Conservation (phyloP, 441 rosid genomes). For the Dalechampia spathulata region DNA sequence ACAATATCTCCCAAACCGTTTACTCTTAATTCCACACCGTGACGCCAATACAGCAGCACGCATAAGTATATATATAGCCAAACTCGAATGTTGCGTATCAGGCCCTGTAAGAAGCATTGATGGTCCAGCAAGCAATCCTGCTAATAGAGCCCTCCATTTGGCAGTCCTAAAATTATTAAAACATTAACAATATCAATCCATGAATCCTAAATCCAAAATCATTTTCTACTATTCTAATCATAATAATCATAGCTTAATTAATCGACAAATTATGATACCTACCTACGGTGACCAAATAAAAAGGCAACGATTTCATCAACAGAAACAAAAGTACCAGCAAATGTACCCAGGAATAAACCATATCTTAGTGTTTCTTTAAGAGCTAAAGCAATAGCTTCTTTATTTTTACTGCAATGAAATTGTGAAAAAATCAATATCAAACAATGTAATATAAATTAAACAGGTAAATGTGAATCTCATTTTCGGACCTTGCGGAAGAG, state of each 20-base stretch:
- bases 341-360: conserved; percentile 86
- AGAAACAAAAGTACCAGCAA: conserved; percentile 80
- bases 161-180: conserved; percentile 46
- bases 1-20: conserved; percentile 60
- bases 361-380: conserved; percentile 81
- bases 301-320: conserved; percentile 70
- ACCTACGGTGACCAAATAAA: conserved; percentile 71
- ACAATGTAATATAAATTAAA: neutral
- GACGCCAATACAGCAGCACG: conserved; percentile 94
- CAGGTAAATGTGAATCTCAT: neutral
- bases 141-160: conserved; percentile 79
- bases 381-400: conserved; percentile 59
- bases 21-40: conserved; percentile 89
- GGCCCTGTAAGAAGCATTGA: conserved; percentile 86
- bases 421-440: neutral
- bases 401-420: conserved; percentile 42
- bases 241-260: too few species aligned
- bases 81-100: conserved; percentile 71
- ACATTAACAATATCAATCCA: neutral
- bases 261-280: too few species aligned
- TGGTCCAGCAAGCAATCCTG: conserved; percentile 88
- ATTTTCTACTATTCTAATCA: too few species aligned
- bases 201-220: too few species aligned
- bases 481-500: conserved; percentile 29
- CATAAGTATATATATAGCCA: conserved; percentile 84